These are phyloP conservation scores for Dendrobium huoshanense DNA, from an alignment of 106 monocot species.

Conservation along the genomic window DNA sequence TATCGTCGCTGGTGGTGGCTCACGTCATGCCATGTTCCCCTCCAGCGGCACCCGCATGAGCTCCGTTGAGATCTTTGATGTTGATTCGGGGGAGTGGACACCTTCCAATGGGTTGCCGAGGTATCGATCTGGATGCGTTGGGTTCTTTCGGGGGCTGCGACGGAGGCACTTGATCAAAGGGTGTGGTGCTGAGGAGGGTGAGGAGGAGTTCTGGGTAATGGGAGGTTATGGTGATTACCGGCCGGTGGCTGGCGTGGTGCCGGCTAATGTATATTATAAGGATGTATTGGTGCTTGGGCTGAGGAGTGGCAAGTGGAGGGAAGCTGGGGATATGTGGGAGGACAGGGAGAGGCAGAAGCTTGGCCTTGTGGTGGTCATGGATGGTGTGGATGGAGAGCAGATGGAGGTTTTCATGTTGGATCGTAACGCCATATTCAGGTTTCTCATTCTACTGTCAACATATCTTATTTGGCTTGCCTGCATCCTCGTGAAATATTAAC, in stretches of 20 bases:
- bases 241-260: conserved; percentile 60
- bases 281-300: conserved; percentile 67
- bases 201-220: conserved; percentile 87
- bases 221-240: conserved; percentile 77
- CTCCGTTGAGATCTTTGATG: conserved; percentile 38
- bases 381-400: conserved; percentile 30
- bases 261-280: conserved; percentile 55
- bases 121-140: conserved; percentile 57
- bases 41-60: conserved; percentile 52
- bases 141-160: conserved; percentile 28
- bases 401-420: conserved; percentile 73
- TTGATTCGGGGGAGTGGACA: conserved; percentile 35
- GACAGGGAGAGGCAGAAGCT: conserved; percentile 68
- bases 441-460: not conserved
- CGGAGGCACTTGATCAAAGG: not conserved
- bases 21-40: conserved; percentile 65
- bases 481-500: not conserved
- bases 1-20: conserved; percentile 82
- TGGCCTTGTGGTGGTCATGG: conserved; percentile 48
- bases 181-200: not conserved
- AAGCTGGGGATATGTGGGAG: conserved; percentile 77
- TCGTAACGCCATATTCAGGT: conserved; percentile 64
- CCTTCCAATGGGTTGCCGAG: conserved; percentile 27
- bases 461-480: not conserved
- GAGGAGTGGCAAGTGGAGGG: conserved; percentile 66